phyloP scores from a whole-genome alignment of 2,329 filamentous ascomycete genomes.

The Escovopsis sp. region DNA sequence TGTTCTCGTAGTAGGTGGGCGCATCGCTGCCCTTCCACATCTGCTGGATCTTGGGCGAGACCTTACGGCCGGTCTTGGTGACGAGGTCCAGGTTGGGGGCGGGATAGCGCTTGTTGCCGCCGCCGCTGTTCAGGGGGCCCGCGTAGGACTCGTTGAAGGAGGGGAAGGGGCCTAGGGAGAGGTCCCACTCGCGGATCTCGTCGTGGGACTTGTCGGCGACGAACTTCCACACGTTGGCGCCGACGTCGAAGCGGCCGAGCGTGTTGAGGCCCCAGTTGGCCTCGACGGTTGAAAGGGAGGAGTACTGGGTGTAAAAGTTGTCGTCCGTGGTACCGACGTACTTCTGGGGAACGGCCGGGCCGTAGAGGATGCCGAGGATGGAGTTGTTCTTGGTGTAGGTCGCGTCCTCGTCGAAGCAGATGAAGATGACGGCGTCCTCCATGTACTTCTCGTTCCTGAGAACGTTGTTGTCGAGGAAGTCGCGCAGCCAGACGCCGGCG shows the following conservation, averaged over 20 bases:
- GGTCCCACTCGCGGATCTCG: conserved; percentile 22
- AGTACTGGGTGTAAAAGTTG: conserved; percentile 62
- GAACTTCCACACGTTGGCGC: conserved; percentile 51
- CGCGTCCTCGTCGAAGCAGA: conserved; percentile 70
- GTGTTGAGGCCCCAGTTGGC: conserved; percentile 57
- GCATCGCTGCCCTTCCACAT: conserved; percentile 22
- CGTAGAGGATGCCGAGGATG: conserved; percentile 56
- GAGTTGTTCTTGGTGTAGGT: conserved; percentile 52
- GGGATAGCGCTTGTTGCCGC: conserved; percentile 20
- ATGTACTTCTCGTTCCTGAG: conserved; percentile 50
- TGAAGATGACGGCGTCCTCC: conserved; percentile 56
- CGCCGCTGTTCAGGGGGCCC: conserved; percentile 26
- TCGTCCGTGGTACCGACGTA: conserved; percentile 52
- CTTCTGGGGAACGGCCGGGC: conserved; percentile 52
- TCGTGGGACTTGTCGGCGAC: conserved; percentile 49
- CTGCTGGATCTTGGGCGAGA: conserved; percentile 23
- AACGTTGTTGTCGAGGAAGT: conserved; percentile 56
- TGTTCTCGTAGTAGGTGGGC: conserved; percentile 27
- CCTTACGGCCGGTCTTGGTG: conserved; percentile 16
- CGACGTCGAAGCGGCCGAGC: conserved; percentile 56
- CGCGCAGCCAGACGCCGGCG: conserved; percentile 51
- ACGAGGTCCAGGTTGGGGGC: conserved; percentile 24
- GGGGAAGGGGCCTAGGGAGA: conserved; percentile 21
- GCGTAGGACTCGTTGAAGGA: conserved; percentile 41
- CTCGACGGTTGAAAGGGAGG: conserved; percentile 46